Evolutionary conservation across 2,329 filamentous ascomycete species (phyloP), one percentile per base, ranked within the genome.

Genomic region (Aspergillus vadensis): DNA sequence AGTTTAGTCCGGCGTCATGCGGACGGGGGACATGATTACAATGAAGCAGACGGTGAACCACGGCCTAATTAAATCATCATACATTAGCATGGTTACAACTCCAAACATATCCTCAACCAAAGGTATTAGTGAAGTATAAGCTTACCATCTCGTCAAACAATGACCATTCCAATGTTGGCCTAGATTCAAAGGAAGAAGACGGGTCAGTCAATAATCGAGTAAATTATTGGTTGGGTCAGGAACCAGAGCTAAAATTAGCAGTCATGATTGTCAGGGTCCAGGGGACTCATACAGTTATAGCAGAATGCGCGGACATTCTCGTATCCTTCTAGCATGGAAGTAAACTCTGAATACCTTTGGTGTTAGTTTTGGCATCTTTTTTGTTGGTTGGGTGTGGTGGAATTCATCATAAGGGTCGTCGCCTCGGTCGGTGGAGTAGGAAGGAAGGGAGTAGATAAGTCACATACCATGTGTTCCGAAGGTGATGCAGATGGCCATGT

Each of bases 21-120:
- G 17, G 19, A 43, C 5, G 10, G 23, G 25, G 30, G 19, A 43
- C 74, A 65, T 70, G 2, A 12, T 36, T 36, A 76, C 75, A 63
- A 81, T 63, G 53, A 79, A 81, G 70, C 79, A 81, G 49, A 81
- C 62, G 21, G 79, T 81, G 58, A 81, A 80, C 66, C 76, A 81
- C 1, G 78, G 77, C 76, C 76, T 78, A 49, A 3, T 17, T 25
- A 14, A 38, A 23, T 21, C 8, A 27, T 63, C 47, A 50, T 27
- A 32, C 47, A 32, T 30, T 12, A 17, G 10, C 19, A 25, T 25
- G n/a, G n/a, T n/a, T n/a, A n/a, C 44, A 8, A 6, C 44, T 14
- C 15, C 9, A 7, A 14, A 44, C 39, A n/a, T 27, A 9, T 2
- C 25, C 12, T 7, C 15, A 3, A n/a, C 14, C 19, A 41, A 49